Conservation (phyloP, 495 filamentous ascomycete genomes). For the Amphirosellinia nigrospora region DNA sequence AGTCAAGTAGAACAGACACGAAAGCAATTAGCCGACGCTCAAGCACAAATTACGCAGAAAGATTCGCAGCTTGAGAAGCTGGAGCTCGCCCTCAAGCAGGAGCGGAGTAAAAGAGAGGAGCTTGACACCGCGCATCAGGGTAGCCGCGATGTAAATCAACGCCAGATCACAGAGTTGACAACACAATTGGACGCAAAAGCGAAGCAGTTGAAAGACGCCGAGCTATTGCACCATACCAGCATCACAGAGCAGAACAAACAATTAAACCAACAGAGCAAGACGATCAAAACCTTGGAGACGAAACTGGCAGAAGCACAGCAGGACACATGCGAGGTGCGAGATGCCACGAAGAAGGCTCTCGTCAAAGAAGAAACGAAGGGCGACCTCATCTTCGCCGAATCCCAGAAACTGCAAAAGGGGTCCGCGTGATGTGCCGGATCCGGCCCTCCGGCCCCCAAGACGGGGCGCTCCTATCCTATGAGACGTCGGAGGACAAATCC, state of each 20-base stretch:
- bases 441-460: conserved; percentile 70
- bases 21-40: not conserved
- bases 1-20: not conserved
- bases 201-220: not conserved
- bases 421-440: conserved; percentile 94
- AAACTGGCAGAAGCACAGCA: not conserved
- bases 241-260: not conserved
- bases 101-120: not conserved
- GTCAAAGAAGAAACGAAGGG: conserved; percentile 84
- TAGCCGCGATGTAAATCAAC: not conserved
- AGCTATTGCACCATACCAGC: not conserved
- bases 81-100: not conserved
- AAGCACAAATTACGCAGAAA: not conserved
- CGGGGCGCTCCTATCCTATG: conserved; percentile 69
- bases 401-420: conserved; percentile 93
- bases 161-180: not conserved
- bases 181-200: not conserved
- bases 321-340: not conserved
- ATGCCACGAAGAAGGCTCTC: conserved; percentile 61
- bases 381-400: conserved; percentile 88
- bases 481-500: conserved; percentile 57
- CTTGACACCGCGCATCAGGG: not conserved
- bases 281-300: not conserved
- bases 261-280: not conserved
- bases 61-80: not conserved